Conservation (phyloP, 495 filamentous ascomycete genomes). For the Xylaria intraflava region DNA sequence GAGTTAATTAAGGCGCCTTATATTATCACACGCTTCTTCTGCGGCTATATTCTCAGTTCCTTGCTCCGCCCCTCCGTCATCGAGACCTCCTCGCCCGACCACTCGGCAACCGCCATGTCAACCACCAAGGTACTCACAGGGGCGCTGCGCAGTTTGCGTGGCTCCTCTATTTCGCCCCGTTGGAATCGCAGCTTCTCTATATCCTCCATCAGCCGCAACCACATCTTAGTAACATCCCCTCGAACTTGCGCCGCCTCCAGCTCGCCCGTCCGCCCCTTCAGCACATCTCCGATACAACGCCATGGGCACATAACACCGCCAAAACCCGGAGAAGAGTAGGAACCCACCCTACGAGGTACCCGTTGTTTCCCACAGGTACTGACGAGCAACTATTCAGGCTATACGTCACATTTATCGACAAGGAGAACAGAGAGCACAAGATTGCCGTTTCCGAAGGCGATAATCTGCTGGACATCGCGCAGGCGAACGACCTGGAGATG, state of each 20-base stretch:
- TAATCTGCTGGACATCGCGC: conserved; percentile 90
- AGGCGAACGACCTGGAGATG: conserved; percentile 94
- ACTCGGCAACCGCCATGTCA: conserved; percentile 1
- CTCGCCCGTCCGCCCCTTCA: conserved; percentile 52
- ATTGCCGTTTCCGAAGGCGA: conserved; percentile 79
- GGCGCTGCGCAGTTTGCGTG: not conserved
- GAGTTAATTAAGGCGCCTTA: too few relatives aligned
- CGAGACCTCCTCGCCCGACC: not conserved
- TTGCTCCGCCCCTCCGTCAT: not conserved
- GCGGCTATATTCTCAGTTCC: too few relatives aligned
- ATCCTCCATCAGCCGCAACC: not conserved
- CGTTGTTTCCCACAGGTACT: conserved; percentile 3
- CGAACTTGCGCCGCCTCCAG: conserved; percentile 1
- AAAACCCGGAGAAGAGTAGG: conserved; percentile 91
- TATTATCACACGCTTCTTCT: too few relatives aligned
- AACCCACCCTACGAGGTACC: conserved; percentile 2
- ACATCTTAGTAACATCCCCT: not conserved
- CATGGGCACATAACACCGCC: conserved; percentile 82
- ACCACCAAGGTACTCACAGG: not conserved
- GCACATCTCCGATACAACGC: conserved; percentile 48
- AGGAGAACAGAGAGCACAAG: conserved; percentile 69
- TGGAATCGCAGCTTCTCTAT: not conserved
- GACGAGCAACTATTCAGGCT: conserved; percentile 49
- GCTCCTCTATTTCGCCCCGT: not conserved
- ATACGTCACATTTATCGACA: conserved; percentile 88